phyloP scores from a whole-genome alignment of 108 stramenopile genomes.

The Nitzschia sp. region DNA sequence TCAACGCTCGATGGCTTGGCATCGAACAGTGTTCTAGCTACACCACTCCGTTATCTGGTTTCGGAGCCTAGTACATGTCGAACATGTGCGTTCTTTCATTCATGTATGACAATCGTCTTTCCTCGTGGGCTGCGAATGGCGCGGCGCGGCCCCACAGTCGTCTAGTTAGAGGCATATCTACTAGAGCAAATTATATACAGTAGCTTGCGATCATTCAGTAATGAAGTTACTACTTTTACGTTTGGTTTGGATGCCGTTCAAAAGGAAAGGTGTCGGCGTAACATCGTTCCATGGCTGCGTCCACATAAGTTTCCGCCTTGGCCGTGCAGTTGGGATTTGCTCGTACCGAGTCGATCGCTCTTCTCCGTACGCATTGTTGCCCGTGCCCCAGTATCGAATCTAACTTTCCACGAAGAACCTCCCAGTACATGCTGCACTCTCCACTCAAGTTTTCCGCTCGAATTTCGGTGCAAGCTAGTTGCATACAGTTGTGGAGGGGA shows the following conservation, averaged over 20 bases:
- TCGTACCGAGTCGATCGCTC: conserved; percentile 72
- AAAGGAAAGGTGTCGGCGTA: conserved; percentile 85
- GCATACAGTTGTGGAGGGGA: conserved; percentile 74
- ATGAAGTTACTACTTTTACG: conserved; percentile 29
- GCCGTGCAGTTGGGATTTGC: conserved; percentile 86
- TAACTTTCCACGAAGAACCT: conserved; percentile 53
- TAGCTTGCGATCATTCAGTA: no score
- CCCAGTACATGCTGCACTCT: conserved; percentile 76
- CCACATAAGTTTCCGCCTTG: conserved; percentile 77
- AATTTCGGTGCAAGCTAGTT: conserved; percentile 92
- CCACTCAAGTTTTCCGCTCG: conserved; percentile 89
- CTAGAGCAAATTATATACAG: no score
- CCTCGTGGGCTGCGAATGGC: no score
- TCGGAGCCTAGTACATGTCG: no score
- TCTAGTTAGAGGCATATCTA: no score
- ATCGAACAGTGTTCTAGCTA: no score
- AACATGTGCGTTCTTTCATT: no score
- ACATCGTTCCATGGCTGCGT: conserved; percentile 88
- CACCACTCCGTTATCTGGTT: no score
- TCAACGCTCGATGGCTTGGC: no score
- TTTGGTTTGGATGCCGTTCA: conserved; percentile 83
- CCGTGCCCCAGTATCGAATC: conserved; percentile 66
- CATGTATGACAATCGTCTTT: no score
- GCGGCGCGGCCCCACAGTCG: no score
- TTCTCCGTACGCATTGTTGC: conserved; percentile 70